A percentile compares a stretch with the other conserved stretches of the same genome.
Evolutionary conservation across 2,329 filamentous ascomycete genomes (phyloP).

Genomic region (Aspergillus ochraceus): DNA sequence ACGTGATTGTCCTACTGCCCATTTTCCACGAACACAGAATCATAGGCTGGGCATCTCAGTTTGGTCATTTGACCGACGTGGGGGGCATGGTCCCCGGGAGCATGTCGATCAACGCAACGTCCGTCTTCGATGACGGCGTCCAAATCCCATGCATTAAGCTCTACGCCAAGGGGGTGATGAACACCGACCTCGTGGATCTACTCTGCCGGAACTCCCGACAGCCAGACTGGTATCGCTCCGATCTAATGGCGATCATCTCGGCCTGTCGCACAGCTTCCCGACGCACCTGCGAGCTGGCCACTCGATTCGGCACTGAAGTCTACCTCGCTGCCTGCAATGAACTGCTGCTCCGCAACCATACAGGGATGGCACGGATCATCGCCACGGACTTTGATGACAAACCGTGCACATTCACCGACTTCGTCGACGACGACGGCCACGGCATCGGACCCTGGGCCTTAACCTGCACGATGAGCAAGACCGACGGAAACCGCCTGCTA

Average conservation of each 20-base stretch:
- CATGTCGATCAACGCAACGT: conserved; percentile 51
- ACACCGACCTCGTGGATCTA: conserved; percentile 45
- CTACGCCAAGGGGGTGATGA: conserved; percentile 46
- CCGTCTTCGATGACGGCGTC: conserved; percentile 52
- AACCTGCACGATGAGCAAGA: conserved; percentile 49
- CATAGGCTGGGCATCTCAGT: conserved; percentile 53
- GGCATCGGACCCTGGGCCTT: conserved; percentile 49
- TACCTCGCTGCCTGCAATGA: conserved; percentile 50
- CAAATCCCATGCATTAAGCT: conserved; percentile 53
- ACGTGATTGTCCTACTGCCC: conserved; percentile 51
- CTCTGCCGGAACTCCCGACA: conserved; percentile 51
- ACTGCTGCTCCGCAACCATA: conserved; percentile 46
- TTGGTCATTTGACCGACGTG: conserved; percentile 51
- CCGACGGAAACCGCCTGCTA: conserved; percentile 40
- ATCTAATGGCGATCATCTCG: conserved; percentile 49
- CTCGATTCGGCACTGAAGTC: conserved; percentile 46
- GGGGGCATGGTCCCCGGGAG: conserved; percentile 52
- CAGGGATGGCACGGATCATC: conserved; percentile 48
- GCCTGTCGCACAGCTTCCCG: conserved; percentile 48
- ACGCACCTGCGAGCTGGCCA: conserved; percentile 48
- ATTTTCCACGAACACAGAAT: conserved; percentile 48
- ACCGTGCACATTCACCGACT: conserved; percentile 49
- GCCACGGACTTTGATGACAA: conserved; percentile 47
- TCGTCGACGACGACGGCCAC: conserved; percentile 52
- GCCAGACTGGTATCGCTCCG: conserved; percentile 51